Evolutionary conservation across 257 asterid genomes (phyloP).

Genomic region (Osmanthus fragrans): DNA sequence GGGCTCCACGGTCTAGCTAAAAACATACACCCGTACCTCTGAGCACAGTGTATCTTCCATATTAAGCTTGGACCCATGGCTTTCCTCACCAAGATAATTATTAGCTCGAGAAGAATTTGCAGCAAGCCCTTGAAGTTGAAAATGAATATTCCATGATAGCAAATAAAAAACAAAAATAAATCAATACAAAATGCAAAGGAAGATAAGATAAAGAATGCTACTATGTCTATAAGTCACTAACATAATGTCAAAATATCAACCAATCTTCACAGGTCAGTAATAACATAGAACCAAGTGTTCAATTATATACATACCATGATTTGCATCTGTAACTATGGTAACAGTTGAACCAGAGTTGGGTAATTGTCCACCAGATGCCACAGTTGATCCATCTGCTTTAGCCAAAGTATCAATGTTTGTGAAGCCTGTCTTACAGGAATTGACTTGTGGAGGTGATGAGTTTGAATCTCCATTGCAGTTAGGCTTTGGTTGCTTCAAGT

Average conservation of each 20-base stretch:
- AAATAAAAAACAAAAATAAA: constrained; percentile 12
- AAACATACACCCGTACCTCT: constrained; percentile 49
- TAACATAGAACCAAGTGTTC: constrained; percentile 15
- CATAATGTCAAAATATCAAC: background rate
- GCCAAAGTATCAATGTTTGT: constrained; percentile 42
- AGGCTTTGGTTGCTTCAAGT: constrained; percentile 51
- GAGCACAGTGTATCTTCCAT: constrained; percentile 41
- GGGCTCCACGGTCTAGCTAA: constrained; percentile 3
- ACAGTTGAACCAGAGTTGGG: constrained; percentile 40
- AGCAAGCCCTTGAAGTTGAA: constrained; percentile 47
- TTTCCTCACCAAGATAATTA: constrained; percentile 50
- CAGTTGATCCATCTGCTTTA: constrained; percentile 46
- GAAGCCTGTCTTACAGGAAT: constrained; percentile 45
- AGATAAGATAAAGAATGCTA: constrained; percentile 1
- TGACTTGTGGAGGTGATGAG: constrained; percentile 44
- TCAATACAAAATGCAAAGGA: background rate
- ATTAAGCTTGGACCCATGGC: constrained; percentile 47
- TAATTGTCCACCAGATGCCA: constrained; percentile 49
- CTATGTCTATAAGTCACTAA: constrained; percentile 9
- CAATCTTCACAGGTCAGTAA: constrained; percentile 12
- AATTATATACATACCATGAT: constrained; percentile 45
- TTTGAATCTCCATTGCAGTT: constrained; percentile 57
- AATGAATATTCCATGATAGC: constrained; percentile 19
- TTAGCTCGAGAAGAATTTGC: constrained; percentile 46
- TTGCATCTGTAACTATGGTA: constrained; percentile 42